Base-by-base conservation (phyloP, 2,329 filamentous ascomycete genomes). In the Aspergillus terreus region DNA sequence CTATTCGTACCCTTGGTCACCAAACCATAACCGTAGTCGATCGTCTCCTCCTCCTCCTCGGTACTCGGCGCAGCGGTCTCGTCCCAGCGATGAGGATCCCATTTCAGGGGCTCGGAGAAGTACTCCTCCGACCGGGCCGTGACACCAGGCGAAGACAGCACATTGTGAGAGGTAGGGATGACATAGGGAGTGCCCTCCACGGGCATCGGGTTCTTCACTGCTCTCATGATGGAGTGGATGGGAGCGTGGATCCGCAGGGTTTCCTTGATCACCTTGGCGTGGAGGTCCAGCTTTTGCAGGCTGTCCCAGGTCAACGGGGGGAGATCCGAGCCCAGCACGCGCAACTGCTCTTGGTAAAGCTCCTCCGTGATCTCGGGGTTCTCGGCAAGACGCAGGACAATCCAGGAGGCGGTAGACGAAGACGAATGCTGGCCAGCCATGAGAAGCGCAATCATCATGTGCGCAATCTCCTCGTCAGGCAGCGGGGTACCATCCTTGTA, bases 41-140 rank as follows among this genome's bases (percentile, higher is more conserved):
- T 82, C 75, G 90, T 90, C 75, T 87, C 88, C 65, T 86, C 63
- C 65, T 86, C 63, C 21, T 84, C 82, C 35, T 80, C 78, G 17
- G 76, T 73, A 45, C 74, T 75, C 19, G 66, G 58, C 50, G 68
- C 72, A 54, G 73, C 51, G 60, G 78, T 83, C 56, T 82, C 79
- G 61, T 90, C 84, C 92, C 92, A 97, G 51, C 92, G 86, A 74
- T 94, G 90, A 46, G 92, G 92, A 67, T 96, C 87, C 92, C 92
- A 97, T 47, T 81, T 70, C 19, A 87, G 74, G 6, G 92, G 87
- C 61, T 95, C 82, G 17, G 90, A 88, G 79, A 97, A 97, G 76
- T 86, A 88, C 53, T 82, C 72, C 19, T 82, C 76, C 53, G 88
- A 85, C 50, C 84, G 80, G 47, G 87, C 86, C 17, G 88, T 88